Conservation (phyloP, 495 filamentous ascomycete genomes). For the Aspergillus diversus region DNA sequence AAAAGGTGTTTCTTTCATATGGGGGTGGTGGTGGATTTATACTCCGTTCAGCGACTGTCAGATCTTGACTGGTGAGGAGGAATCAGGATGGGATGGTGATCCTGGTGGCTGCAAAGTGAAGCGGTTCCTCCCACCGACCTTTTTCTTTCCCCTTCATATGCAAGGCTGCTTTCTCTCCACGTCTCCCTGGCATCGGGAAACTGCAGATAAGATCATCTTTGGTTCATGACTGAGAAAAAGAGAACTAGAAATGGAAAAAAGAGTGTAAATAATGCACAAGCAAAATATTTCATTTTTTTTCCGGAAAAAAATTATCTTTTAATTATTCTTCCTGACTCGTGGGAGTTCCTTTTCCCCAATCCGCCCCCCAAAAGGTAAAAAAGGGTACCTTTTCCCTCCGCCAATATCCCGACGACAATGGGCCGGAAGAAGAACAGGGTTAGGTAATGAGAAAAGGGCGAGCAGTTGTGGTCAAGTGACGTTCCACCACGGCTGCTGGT, state of each 20-base stretch:
- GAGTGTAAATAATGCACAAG: neutral
- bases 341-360: too few species aligned
- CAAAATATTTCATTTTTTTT: neutral
- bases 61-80: neutral
- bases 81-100: neutral
- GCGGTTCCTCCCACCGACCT: too few species aligned
- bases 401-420: constrained; percentile 14
- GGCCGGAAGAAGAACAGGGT: constrained; percentile 11
- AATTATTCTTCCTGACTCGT: too few species aligned
- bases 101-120: neutral
- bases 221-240: too few species aligned
- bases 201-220: neutral
- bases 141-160: too few species aligned
- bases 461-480: constrained; percentile 22
- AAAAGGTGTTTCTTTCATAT: neutral
- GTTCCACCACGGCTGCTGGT: constrained; percentile 32
- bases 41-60: neutral
- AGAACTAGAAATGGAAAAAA: too few species aligned
- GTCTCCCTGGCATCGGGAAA: neutral
- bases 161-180: neutral
- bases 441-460: constrained; percentile 28
- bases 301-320: neutral
- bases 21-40: constrained; percentile 1
- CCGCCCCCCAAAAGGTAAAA: neutral
- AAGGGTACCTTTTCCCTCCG: neutral